phyloP scores from a whole-genome alignment of 805 yeast genomes.

The Lipomyces japonicus region DNA sequence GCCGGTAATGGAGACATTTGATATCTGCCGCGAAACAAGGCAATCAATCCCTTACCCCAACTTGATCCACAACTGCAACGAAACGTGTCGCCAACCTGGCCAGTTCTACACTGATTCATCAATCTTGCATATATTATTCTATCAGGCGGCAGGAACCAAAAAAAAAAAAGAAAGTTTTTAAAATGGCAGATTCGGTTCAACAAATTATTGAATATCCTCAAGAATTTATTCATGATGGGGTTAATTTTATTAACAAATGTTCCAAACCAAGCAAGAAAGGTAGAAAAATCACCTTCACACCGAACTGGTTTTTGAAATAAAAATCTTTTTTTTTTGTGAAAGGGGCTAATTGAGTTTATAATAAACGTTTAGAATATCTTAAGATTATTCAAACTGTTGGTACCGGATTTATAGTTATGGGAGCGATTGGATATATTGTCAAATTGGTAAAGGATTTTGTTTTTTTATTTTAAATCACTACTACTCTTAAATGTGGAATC shows the following conservation, averaged over 20 bases:
- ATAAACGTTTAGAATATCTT: slow-evolving; percentile 56
- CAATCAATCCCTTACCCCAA: no score
- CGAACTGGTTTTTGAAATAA: not conserved
- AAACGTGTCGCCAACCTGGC: no score
- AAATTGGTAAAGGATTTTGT: slow-evolving; percentile 52
- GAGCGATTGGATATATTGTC: slow-evolving; percentile 93
- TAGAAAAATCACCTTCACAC: slow-evolving; percentile 35
- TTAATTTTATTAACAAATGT: slow-evolving; percentile 83
- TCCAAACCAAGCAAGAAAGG: slow-evolving; percentile 86
- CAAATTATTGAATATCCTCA: slow-evolving; percentile 80
- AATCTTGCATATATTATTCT: no score
- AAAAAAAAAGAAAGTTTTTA: not conserved
- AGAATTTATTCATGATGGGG: slow-evolving; percentile 88
- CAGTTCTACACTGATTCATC: no score
- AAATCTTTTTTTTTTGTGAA: not conserved
- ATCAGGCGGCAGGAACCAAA: not conserved
- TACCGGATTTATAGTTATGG: slow-evolving; percentile 95
- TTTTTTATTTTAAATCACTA: not conserved
- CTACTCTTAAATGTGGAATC: not conserved
- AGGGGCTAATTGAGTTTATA: not conserved
- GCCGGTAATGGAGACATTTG: no score
- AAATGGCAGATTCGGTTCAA: slow-evolving; percentile 42
- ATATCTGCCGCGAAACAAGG: no score
- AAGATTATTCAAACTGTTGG: slow-evolving; percentile 94
- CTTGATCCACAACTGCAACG: no score